phyloP scores from a whole-genome alignment of 2,329 filamentous ascomycete species.

The Fusarium falciforme region DNA sequence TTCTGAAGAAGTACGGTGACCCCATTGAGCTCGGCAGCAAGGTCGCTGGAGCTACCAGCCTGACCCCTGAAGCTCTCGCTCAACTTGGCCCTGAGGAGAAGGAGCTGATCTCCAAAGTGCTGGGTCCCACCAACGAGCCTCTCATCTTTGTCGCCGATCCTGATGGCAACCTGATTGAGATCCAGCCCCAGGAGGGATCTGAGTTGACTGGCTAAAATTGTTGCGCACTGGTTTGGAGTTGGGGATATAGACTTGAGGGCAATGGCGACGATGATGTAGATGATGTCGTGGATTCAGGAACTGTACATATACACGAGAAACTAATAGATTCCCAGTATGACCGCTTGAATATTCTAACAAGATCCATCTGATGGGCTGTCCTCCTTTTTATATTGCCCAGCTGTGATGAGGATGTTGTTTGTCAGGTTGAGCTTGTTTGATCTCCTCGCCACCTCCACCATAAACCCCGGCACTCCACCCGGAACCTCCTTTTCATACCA shows the following conservation, averaged over 20 bases:
- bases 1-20: constrained; percentile 46
- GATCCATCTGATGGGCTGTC: background rate
- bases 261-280: background rate
- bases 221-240: background rate
- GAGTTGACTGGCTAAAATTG: background rate
- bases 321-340: background rate
- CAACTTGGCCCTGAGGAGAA: constrained; percentile 14
- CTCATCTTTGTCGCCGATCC: constrained; percentile 39
- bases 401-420: background rate
- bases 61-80: constrained; percentile 10
- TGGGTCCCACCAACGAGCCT: constrained; percentile 21
- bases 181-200: constrained; percentile 30
- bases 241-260: background rate
- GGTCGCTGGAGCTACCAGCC: constrained; percentile 28
- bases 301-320: background rate
- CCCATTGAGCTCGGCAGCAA: constrained; percentile 3
- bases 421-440: background rate
- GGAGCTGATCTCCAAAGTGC: background rate
- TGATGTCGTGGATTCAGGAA: background rate
- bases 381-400: background rate
- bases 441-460: background rate
- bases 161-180: constrained; percentile 43
- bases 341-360: background rate
- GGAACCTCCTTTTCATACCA: background rate
- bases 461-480: background rate